A percentile compares a stretch with the other conserved stretches of the same genome.
These are phyloP conservation scores for Dacryopinax primogenitus DNA, from an alignment of 768 basidiomycete species.

Conservation along the genomic window DNA sequence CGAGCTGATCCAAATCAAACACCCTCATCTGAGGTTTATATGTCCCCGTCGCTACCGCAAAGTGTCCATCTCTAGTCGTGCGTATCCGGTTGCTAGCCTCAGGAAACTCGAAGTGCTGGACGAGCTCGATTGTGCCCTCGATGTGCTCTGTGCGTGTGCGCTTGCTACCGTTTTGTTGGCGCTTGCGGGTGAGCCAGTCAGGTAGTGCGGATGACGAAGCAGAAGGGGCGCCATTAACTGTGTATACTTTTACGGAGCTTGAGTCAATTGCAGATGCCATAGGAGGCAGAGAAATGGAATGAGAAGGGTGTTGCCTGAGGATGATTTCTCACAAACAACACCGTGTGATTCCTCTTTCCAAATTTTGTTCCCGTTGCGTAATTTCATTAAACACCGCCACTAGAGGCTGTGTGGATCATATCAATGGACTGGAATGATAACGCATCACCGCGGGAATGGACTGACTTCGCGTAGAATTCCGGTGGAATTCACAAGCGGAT, in stretches of 20 bases:
- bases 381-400: conserved; percentile 10
- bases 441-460: no score
- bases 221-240: conserved; percentile 82
- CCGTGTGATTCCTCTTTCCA: conserved; percentile 4
- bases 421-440: no score
- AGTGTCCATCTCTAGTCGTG: conserved; percentile 81
- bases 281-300: background rate
- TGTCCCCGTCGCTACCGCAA: conserved; percentile 86
- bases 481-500: no score
- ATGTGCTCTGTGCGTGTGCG: conserved; percentile 51
- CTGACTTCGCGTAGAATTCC: background rate
- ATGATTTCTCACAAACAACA: background rate
- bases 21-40: conserved; percentile 97
- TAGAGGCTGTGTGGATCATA: background rate
- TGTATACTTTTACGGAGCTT: conserved; percentile 58
- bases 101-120: conserved; percentile 94
- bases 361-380: background rate
- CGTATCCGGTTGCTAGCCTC: conserved; percentile 88
- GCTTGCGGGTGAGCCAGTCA: conserved; percentile 77
- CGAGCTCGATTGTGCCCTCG: conserved; percentile 76
- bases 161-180: conserved; percentile 49
- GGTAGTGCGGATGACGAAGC: conserved; percentile 86
- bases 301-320: background rate
- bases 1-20: conserved; percentile 86
- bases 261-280: background rate